Evolutionary conservation across 768 basidiomycete genomes (phyloP).

Genomic region (Tricholoma flavovirens): DNA sequence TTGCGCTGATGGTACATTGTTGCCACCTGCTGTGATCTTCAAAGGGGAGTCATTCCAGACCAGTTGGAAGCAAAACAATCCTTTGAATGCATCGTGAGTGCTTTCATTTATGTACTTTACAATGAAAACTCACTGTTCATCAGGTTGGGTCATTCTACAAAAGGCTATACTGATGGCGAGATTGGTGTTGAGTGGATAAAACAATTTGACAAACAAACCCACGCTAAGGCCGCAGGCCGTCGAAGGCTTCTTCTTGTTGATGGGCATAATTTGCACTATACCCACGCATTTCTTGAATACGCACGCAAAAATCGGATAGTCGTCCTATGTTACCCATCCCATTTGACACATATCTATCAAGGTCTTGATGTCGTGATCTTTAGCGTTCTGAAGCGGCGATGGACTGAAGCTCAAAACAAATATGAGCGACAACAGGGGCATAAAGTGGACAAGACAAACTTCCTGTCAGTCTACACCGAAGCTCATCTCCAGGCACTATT

Average conservation of each 20-base stretch:
- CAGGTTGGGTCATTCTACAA: too few species aligned
- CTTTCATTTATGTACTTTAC: too few species aligned
- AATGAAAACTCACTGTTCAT: too few species aligned
- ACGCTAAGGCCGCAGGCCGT: constrained; percentile 25
- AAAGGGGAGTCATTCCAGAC: constrained; percentile 31
- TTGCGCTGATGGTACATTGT: constrained; percentile 31
- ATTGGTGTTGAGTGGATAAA: constrained; percentile 34
- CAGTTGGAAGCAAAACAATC: constrained; percentile 38
- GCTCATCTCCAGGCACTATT: constrained; percentile 18
- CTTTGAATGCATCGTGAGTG: too few species aligned
- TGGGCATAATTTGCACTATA: constrained; percentile 40
- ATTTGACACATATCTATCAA: too few species aligned
- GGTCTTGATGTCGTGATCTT: too few species aligned
- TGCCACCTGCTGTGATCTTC: constrained; percentile 34
- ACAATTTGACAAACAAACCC: constrained; percentile 34
- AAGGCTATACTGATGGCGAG: too few species aligned
- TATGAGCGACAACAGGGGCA: too few species aligned
- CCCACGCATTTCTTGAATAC: constrained; percentile 31
- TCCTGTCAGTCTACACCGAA: too few species aligned
- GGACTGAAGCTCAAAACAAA: constrained; percentile 14
- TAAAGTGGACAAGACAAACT: too few species aligned
- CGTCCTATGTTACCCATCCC: constrained; percentile 39
- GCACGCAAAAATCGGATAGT: constrained; percentile 31
- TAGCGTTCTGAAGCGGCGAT: constrained; percentile 24
- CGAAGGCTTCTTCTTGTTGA: constrained; percentile 38